A percentile compares a stretch with the other conserved stretches of the same genome.
Conservation (phyloP, 208 protist genomes). For the Tritrichomonas foetus region DNA sequence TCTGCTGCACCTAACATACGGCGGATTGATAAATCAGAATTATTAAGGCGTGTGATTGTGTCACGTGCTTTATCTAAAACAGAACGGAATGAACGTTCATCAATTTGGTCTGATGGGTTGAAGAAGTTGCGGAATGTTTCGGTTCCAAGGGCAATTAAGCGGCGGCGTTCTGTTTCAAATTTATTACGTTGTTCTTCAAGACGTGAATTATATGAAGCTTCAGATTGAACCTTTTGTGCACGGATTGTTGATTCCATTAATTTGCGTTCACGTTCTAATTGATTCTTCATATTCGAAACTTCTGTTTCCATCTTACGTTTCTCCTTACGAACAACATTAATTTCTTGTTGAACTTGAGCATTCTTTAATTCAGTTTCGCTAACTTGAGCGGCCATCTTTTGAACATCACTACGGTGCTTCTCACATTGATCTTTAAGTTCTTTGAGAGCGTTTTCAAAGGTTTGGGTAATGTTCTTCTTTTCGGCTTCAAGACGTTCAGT, state of each 20-base stretch:
- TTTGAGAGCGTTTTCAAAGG: neutral
- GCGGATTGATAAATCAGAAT: neutral
- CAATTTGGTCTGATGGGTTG: neutral
- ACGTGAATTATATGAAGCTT: neutral
- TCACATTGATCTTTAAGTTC: neutral
- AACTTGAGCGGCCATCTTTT: neutral
- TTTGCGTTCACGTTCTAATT: neutral
- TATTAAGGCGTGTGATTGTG: no score
- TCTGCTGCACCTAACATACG: neutral
- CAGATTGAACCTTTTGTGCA: neutral
- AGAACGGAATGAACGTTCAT: neutral
- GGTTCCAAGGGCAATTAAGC: neutral
- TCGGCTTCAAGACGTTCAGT: neutral
- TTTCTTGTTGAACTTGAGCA: neutral
- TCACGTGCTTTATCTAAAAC: neutral
- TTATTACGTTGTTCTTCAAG: neutral
- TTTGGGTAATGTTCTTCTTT: neutral
- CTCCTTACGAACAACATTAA: neutral
- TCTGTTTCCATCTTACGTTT: neutral
- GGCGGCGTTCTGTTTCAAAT: neutral
- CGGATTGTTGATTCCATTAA: neutral
- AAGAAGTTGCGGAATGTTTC: conserved; percentile 6
- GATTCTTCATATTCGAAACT: neutral
- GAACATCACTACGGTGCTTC: neutral
- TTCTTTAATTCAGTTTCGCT: neutral